Evolutionary conservation across 2,329 filamentous ascomycete species (phyloP), one percentile per base, ranked within the genome.

Genomic region (Fusarium palustre): DNA sequence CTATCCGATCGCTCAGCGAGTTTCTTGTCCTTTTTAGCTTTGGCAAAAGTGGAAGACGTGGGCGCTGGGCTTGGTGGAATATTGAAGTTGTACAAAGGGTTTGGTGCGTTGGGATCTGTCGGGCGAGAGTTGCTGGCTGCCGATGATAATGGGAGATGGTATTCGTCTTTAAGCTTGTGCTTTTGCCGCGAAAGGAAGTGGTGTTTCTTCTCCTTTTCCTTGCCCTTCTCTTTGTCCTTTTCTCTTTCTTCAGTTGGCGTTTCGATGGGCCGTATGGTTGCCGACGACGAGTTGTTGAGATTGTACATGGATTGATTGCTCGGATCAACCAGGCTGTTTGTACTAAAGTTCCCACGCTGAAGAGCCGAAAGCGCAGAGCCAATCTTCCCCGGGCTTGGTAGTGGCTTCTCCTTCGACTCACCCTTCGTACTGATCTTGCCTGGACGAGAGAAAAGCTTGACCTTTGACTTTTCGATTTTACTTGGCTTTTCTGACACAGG

Each of bases 11-110:
- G 88, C 68, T 92, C 91, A 66, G 92, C 90, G 70, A 91, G 90
- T 77, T 91, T 91, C 83, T 95, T 97, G 76, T 97, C 93, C 62
- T 92, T 95, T 75, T 96, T 92, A 5, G 91, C 91, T 80, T 96
- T 97, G 38, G 90, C 86, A 77, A 98, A 97, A 33, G 87, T 84
- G 28, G 85, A 86, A 54, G 84, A 86, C 52, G 85, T 86, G 16
- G 90, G 88, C 0, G 87, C 90, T 2, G 92, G 91, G 64, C 90
- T 93, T 10, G 90, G 86, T 2, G 92, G 92, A 3, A 92, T 79
- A 59, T 89, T 91, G 79, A 95, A 94, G 66, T 89, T 93, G 81
- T 95, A 95, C 7, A 95, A 79, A 56, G 91, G 92, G 70, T 88
- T 91, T 1, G 92, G 91, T 5, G 91, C 91, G 74, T 83, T 90